A percentile compares a stretch with the other conserved stretches of the same genome.
These are phyloP conservation scores for Pseudozyma pruni DNA, from an alignment of 1,284 basidiomycete species.

Conservation along the genomic window DNA sequence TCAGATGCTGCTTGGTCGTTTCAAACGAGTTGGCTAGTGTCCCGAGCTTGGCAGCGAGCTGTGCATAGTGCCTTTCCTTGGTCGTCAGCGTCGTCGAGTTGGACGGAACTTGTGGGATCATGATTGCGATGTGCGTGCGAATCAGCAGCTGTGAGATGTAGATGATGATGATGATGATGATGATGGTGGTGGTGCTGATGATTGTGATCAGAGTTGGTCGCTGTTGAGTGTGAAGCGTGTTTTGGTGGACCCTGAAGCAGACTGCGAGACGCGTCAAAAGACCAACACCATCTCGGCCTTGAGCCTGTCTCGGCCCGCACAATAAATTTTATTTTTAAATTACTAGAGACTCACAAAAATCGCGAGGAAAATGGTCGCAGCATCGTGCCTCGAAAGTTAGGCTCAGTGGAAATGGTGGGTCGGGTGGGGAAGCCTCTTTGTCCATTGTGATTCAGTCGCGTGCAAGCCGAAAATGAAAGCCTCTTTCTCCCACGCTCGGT, in stretches of 20 bases:
- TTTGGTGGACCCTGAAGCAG: no score
- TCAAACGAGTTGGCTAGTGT: constrained; percentile 38
- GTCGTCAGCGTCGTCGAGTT: constrained; percentile 20
- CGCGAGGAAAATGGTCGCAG: no score
- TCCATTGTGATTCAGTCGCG: no score
- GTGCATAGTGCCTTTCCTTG: constrained; percentile 48
- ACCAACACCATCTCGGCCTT: constrained; percentile 18
- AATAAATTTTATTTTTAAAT: constrained; percentile 2
- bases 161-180: constrained; percentile 10
- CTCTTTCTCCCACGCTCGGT: no score
- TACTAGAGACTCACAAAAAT: no score
- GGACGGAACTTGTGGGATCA: constrained; percentile 29
- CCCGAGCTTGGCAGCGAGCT: constrained; percentile 40
- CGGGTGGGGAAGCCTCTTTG: no score
- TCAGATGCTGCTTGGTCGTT: constrained; percentile 40
- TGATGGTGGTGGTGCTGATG: constrained; percentile 10
- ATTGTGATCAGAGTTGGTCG: neutral
- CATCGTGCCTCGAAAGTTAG: no score
- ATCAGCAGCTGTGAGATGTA: no score
- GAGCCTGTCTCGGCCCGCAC: neutral
- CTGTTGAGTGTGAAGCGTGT: no score
- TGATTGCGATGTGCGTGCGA: neutral
- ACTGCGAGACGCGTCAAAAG: constrained; percentile 19
- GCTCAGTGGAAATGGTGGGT: no score
- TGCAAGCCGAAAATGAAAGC: no score